Conservation (phyloP, 2,329 filamentous ascomycete genomes). For the Ophiocordyceps camponoti-floridani region DNA sequence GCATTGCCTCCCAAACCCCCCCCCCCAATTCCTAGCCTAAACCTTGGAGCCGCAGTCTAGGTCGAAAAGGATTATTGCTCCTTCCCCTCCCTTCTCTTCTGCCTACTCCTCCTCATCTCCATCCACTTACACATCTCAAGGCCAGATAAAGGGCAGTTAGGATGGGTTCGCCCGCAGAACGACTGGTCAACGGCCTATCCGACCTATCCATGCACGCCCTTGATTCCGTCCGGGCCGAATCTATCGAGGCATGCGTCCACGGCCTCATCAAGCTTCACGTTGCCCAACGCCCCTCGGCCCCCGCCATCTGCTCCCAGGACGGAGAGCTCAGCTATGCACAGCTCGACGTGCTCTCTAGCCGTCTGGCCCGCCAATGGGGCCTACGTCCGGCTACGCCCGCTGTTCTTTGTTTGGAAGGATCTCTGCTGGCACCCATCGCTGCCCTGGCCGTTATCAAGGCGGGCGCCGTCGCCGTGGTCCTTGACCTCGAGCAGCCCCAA, state of each 20-base stretch:
- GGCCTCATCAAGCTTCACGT: conserved; percentile 1
- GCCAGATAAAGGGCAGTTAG: neutral
- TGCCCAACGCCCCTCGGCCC: neutral
- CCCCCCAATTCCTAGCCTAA: neutral
- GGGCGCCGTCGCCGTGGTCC: conserved; percentile 7
- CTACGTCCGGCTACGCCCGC: neutral
- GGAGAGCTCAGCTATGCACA: conserved; percentile 2
- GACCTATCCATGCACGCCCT: neutral
- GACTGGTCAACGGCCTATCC: neutral
- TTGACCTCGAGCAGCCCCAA: conserved; percentile 3
- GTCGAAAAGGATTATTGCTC: neutral
- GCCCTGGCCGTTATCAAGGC: conserved; percentile 9
- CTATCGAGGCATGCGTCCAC: conserved; percentile 2
- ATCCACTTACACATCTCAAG: neutral
- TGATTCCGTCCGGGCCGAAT: neutral
- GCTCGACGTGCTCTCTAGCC: conserved; percentile 1
- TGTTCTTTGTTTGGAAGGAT: conserved; percentile 7
- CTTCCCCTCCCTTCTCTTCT: neutral
- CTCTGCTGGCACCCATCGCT: conserved; percentile 7
- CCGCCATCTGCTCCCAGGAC: conserved; percentile 2
- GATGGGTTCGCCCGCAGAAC: neutral
- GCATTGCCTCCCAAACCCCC: neutral
- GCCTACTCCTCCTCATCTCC: neutral
- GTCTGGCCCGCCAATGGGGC: conserved; percentile 1
- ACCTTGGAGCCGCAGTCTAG: neutral